Percentiles rank a stretch among this genome's conserved stretches.
These are phyloP conservation scores for Plasmodium berghei DNA, from an alignment of 169 alveolate genomes.

Conservation along the genomic window DNA sequence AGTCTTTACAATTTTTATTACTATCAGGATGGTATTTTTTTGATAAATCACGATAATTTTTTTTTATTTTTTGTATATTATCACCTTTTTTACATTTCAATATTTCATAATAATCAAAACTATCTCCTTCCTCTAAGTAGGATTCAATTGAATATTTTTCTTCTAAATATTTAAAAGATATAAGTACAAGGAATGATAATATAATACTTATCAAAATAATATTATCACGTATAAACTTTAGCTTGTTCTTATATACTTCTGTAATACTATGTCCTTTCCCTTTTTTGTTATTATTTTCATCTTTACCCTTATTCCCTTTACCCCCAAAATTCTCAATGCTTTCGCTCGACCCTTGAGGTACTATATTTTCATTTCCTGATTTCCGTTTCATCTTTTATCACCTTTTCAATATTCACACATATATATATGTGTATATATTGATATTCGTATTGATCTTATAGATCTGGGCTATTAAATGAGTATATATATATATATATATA, in stretches of 20 bases:
- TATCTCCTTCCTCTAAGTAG: constrained; percentile 57
- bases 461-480: not conserved
- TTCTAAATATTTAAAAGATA: constrained; percentile 64
- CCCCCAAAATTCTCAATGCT: not conserved
- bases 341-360: too few species aligned
- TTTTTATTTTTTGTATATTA: constrained; percentile 84
- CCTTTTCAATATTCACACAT: not conserved
- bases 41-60: constrained; percentile 86
- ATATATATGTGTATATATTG: not conserved
- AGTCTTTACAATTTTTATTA: constrained; percentile 85
- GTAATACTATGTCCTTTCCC: not conserved
- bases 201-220: constrained; percentile 36
- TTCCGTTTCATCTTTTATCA: constrained; percentile 17
- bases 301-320: constrained; percentile 12
- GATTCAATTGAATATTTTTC: constrained; percentile 62
- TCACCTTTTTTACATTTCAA: constrained; percentile 85
- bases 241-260: constrained; percentile 17
- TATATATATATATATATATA: not conserved
- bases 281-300: not conserved
- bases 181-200: constrained; percentile 30
- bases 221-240: constrained; percentile 35
- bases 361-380: constrained; percentile 11
- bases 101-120: constrained; percentile 87
- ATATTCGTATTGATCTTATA: not conserved
- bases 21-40: constrained; percentile 90